phyloP scores from a whole-genome alignment of 1,284 basidiomycete species.

The Ceratobasidium sp. region DNA sequence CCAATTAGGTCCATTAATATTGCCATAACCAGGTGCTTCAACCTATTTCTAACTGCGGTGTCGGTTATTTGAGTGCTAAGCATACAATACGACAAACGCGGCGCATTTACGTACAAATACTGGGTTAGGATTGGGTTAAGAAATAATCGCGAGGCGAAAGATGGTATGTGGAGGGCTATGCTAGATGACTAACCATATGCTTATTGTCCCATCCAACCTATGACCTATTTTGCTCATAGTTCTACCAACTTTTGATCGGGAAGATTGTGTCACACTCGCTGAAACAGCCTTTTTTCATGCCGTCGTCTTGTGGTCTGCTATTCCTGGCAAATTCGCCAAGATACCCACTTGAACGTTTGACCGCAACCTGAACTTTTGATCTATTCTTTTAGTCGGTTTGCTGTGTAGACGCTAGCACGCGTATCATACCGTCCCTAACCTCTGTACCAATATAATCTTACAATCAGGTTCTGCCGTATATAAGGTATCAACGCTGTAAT shows the following conservation, averaged over 20 bases:
- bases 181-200: slow-evolving; percentile 13
- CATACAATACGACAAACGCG: background rate
- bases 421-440: slow-evolving; percentile 71
- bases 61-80: slow-evolving; percentile 3
- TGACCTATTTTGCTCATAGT: slow-evolving; percentile 8
- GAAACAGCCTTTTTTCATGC: slow-evolving; percentile 87
- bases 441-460: slow-evolving; percentile 92
- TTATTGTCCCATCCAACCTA: slow-evolving; percentile 33
- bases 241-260: background rate
- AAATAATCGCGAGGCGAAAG: background rate
- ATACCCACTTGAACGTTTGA: slow-evolving; percentile 74
- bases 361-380: slow-evolving; percentile 83
- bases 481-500: slow-evolving; percentile 90
- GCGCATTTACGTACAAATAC: slow-evolving; percentile 39
- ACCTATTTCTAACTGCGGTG: slow-evolving; percentile 88
- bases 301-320: too few relatives aligned
- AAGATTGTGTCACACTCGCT: slow-evolving; percentile 50
- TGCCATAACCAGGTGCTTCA: slow-evolving; percentile 82
- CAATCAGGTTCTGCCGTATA: slow-evolving; percentile 89
- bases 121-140: slow-evolving; percentile 9
- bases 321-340: slow-evolving; percentile 53
- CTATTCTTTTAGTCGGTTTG: slow-evolving; percentile 49
- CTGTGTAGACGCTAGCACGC: background rate
- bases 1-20: slow-evolving; percentile 88
- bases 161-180: background rate